Evolutionary conservation across 331 rosid genomes (phyloP).

Genomic region (Quercus phellos): DNA sequence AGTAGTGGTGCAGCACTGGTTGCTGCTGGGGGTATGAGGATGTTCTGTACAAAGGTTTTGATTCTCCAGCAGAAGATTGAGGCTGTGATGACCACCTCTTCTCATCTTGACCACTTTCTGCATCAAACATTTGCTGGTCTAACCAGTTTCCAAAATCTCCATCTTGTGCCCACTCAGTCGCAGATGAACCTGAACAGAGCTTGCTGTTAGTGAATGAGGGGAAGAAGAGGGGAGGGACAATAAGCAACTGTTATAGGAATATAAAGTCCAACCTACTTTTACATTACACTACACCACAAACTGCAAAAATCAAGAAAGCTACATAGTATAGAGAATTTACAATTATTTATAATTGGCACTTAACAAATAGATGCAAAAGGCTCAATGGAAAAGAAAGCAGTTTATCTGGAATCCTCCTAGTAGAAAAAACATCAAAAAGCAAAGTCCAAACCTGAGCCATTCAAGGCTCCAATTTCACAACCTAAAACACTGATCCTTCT

Average conservation of each 20-base stretch:
- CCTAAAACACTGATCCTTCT: no score
- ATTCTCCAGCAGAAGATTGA: conserved; percentile 35
- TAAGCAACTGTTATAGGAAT: not conserved
- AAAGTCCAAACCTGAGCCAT: no score
- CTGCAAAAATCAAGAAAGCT: no score
- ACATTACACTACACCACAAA: no score
- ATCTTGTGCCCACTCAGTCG: conserved; percentile 44
- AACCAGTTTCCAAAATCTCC: conserved; percentile 46
- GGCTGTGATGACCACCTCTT: conserved; percentile 69
- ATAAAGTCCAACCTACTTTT: not conserved
- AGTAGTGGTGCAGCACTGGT: conserved; percentile 45
- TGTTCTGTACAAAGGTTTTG: conserved; percentile 46
- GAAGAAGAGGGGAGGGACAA: not conserved
- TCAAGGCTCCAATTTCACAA: no score
- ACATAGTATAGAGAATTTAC: no score
- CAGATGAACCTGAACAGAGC: conserved; percentile 45
- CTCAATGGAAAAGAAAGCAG: no score
- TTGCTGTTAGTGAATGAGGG: not conserved
- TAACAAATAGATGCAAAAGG: no score
- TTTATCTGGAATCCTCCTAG: no score
- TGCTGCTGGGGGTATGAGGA: conserved; percentile 52
- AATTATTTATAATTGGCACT: no score
- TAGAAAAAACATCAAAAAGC: no score
- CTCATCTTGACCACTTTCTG: conserved; percentile 41
- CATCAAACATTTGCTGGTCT: conserved; percentile 45